These are phyloP conservation scores for Coemansia sp. DNA, from an alignment of 192 early-diverging fungal species.

Conservation along the genomic window DNA sequence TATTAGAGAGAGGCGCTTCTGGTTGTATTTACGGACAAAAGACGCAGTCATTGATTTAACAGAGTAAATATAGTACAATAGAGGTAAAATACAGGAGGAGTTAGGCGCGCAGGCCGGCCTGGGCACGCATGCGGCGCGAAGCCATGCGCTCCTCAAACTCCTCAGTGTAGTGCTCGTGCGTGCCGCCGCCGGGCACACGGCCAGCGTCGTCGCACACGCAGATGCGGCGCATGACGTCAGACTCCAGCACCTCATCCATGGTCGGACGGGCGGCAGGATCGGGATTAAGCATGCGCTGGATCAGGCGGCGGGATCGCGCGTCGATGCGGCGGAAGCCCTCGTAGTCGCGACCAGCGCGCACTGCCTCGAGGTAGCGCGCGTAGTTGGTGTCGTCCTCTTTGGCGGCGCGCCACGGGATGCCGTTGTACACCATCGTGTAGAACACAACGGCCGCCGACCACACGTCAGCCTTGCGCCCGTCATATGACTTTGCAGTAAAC, in stretches of 20 bases:
- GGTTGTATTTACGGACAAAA: neutral
- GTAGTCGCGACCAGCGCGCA: slow-evolving; percentile 66
- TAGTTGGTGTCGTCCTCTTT: slow-evolving; percentile 65
- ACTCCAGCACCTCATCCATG: slow-evolving; percentile 67
- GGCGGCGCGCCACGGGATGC: slow-evolving; percentile 64
- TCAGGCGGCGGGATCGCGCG: slow-evolving; percentile 63
- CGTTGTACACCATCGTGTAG: slow-evolving; percentile 75
- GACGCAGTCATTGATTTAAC: neutral
- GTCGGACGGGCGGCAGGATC: slow-evolving; percentile 68
- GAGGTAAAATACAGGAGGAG: neutral
- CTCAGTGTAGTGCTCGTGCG: slow-evolving; percentile 55
- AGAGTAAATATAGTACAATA: neutral
- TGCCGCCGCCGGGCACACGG: slow-evolving; percentile 30
- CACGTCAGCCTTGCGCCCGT: slow-evolving; percentile 86
- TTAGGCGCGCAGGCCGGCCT: slow-evolving; percentile 23
- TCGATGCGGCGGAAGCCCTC: slow-evolving; percentile 75
- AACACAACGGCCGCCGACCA: slow-evolving; percentile 95
- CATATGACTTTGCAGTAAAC: slow-evolving; percentile 76
- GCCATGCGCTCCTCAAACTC: slow-evolving; percentile 53
- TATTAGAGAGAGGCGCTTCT: neutral
- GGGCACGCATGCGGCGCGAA: slow-evolving; percentile 47
- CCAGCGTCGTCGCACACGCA: slow-evolving; percentile 59
- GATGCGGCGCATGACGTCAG: slow-evolving; percentile 76
- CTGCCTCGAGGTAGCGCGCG: slow-evolving; percentile 60
- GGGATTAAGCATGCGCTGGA: slow-evolving; percentile 83